Conservation (phyloP, 257 asterid species). For the Solanum lycopersicoides region DNA sequence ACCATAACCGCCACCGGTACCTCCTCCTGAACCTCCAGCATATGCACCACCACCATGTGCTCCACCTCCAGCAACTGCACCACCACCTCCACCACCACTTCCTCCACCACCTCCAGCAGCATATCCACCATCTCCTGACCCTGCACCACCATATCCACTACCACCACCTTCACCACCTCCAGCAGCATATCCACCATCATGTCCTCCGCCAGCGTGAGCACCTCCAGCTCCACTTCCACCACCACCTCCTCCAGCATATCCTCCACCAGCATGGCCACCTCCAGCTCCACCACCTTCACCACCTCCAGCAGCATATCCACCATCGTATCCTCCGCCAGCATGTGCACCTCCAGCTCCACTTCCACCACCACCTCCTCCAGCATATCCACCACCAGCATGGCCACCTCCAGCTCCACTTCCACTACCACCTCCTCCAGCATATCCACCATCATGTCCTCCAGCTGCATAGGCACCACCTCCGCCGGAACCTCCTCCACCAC, state of each 20-base stretch:
- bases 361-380: constrained; percentile 3
- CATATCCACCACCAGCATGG: background rate
- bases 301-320: background rate
- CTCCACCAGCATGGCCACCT: constrained; percentile 8
- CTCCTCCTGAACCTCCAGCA: constrained; percentile 18
- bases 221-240: constrained; percentile 10
- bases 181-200: constrained; percentile 5
- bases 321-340: background rate
- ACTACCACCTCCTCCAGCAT: background rate
- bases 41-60: constrained; percentile 6
- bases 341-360: constrained; percentile 12
- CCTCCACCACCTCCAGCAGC: constrained; percentile 31
- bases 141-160: constrained; percentile 13
- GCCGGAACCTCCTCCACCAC: background rate
- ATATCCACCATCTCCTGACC: constrained; percentile 5
- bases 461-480: constrained; percentile 6
- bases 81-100: background rate
- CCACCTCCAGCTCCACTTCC: constrained; percentile 13
- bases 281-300: constrained; percentile 7
- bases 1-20: constrained; percentile 15
- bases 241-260: background rate
- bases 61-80: constrained; percentile 10
- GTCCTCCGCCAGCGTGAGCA: constrained; percentile 10
- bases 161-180: constrained; percentile 24
- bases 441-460: background rate